phyloP scores from a whole-genome alignment of 805 yeast genomes.

The Sungouiozyma intestinalis region DNA sequence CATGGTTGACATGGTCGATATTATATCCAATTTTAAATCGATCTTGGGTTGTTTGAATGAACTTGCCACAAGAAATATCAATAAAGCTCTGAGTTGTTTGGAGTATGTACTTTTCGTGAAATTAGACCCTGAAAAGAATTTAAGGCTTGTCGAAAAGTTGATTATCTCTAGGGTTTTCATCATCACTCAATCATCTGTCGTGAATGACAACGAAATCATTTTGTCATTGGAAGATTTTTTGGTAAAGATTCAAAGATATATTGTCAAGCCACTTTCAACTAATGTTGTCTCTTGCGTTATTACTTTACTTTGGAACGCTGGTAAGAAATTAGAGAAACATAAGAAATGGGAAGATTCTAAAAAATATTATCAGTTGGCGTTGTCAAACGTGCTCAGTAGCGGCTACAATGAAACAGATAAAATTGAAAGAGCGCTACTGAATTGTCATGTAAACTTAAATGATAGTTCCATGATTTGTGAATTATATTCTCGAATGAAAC shows the following conservation, averaged over 20 bases:
- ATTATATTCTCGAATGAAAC: constrained; percentile 18
- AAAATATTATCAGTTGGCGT: constrained; percentile 20
- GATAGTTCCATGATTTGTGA: constrained; percentile 14
- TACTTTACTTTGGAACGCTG: constrained; percentile 33
- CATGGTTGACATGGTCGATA: constrained; percentile 27
- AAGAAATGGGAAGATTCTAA: constrained; percentile 14
- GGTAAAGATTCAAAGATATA: constrained; percentile 20
- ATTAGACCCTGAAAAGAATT: constrained; percentile 19
- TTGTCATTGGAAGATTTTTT: constrained; percentile 16
- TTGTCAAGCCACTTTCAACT: constrained; percentile 20
- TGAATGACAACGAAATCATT: constrained; percentile 15
- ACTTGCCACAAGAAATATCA: constrained; percentile 17
- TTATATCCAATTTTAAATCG: constrained; percentile 14
- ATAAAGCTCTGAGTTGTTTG: constrained; percentile 25
- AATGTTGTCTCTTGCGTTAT: constrained; percentile 26
- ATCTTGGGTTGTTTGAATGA: constrained; percentile 23
- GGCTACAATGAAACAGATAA: constrained; percentile 28
- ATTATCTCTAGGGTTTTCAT: constrained; percentile 21
- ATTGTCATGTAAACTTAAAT: constrained; percentile 19
- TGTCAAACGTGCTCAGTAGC: constrained; percentile 18
- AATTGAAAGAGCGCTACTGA: constrained; percentile 30
- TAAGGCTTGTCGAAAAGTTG: constrained; percentile 20
- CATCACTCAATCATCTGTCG: constrained; percentile 18
- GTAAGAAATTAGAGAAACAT: constrained; percentile 24
- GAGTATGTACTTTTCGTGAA: constrained; percentile 29